Percentiles rank a stretch among this genome's conserved stretches.
Evolutionary conservation across 805 yeast genomes (phyloP).

Genomic region (Cyberlindnera maclurae): DNA sequence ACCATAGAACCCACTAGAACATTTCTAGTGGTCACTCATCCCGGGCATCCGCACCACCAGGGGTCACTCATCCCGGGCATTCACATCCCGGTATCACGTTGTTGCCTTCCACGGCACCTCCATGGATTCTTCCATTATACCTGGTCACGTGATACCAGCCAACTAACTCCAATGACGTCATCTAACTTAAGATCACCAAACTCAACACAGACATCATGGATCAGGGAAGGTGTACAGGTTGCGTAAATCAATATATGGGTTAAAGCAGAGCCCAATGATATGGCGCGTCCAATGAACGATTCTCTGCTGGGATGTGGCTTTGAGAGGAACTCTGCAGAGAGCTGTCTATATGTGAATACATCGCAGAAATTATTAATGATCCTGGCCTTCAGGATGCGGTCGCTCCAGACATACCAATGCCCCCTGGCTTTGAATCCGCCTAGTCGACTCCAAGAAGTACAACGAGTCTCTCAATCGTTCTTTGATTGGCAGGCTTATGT

Average conservation of each 20-base stretch:
- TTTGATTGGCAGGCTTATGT: conserved; percentile 4
- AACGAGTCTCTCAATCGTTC: conserved; percentile 1
- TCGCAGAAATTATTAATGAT: neutral
- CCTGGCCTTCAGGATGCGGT: conserved; percentile 1
- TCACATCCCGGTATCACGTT: too few relatives aligned
- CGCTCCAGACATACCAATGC: conserved; percentile 1
- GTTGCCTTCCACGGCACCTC: too few relatives aligned
- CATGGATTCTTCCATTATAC: too few relatives aligned
- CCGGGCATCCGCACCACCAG: too few relatives aligned
- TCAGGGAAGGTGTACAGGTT: neutral
- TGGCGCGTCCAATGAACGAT: neutral
- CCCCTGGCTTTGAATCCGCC: neutral
- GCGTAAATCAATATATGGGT: neutral
- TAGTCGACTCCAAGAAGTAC: neutral
- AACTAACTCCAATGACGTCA: too few relatives aligned
- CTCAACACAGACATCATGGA: too few relatives aligned
- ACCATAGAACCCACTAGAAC: too few relatives aligned
- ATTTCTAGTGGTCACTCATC: too few relatives aligned
- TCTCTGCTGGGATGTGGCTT: neutral
- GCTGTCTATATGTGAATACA: conserved; percentile 1
- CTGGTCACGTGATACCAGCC: too few relatives aligned
- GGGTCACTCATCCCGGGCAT: too few relatives aligned
- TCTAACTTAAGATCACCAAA: too few relatives aligned
- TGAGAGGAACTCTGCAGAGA: conserved; percentile 1
- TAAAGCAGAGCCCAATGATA: conserved; percentile 1